Conservation (phyloP, 176 grass and related monocot species). For the Phoenix dactylifera region DNA sequence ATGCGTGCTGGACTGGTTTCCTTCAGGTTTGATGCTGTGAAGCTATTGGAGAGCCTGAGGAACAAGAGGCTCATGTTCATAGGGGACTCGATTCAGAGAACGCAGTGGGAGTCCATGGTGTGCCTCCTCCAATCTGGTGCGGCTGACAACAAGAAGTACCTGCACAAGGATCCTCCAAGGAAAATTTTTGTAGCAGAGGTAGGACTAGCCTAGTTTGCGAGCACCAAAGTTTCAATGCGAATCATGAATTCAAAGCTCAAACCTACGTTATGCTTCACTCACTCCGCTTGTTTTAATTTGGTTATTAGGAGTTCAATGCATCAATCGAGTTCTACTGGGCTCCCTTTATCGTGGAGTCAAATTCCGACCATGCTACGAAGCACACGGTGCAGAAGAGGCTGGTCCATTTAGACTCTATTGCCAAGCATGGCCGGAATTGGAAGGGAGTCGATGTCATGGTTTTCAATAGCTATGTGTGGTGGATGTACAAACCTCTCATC, state of each 20-base stretch:
- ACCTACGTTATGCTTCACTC: too few species aligned
- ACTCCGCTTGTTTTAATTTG: not conserved
- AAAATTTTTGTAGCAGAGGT: slow-evolving; percentile 75
- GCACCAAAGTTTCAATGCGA: too few species aligned
- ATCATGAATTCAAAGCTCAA: too few species aligned
- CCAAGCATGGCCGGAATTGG: slow-evolving; percentile 21
- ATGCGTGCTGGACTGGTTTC: too few species aligned
- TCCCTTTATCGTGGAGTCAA: slow-evolving; percentile 70
- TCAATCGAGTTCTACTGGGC: slow-evolving; percentile 89
- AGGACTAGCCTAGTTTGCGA: not conserved
- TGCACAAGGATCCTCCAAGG: slow-evolving; percentile 55
- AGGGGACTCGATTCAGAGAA: slow-evolving; percentile 88
- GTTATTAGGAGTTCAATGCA: slow-evolving; percentile 58
- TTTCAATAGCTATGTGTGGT: slow-evolving; percentile 45
- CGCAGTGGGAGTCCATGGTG: slow-evolving; percentile 95
- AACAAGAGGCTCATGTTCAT: slow-evolving; percentile 83
- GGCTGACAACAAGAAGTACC: slow-evolving; percentile 63
- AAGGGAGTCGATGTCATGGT: slow-evolving; percentile 26
- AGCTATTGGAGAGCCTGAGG: slow-evolving; percentile 60
- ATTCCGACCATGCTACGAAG: slow-evolving; percentile 52
- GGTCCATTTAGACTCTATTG: slow-evolving; percentile 34
- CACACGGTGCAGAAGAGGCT: slow-evolving; percentile 30
- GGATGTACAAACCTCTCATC: slow-evolving; percentile 25
- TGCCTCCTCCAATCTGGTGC: slow-evolving; percentile 57
- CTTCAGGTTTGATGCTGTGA: slow-evolving; percentile 63